Percentiles rank a stretch among this genome's conserved stretches.
Conservation (phyloP, 2,329 filamentous ascomycete genomes). For the Elsinoe arachidis region DNA sequence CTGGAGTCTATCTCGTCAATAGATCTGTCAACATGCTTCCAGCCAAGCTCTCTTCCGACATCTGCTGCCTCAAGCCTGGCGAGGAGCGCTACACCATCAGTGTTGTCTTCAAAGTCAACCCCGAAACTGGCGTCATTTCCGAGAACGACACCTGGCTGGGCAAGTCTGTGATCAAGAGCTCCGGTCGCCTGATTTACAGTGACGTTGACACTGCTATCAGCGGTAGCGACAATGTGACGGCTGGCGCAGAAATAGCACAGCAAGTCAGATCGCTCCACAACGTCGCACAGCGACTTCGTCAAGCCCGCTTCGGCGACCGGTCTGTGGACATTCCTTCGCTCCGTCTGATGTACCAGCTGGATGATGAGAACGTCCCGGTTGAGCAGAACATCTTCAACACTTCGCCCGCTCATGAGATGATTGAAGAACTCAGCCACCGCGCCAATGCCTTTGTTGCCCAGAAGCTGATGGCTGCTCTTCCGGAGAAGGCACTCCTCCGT, state of each 20-base stretch:
- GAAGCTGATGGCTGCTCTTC: slow-evolving; percentile 67
- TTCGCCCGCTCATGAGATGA: slow-evolving; percentile 78
- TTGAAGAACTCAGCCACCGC: slow-evolving; percentile 92
- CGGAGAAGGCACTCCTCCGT: slow-evolving; percentile 86
- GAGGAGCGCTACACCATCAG: slow-evolving; percentile 86
- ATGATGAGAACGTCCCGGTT: slow-evolving; percentile 96
- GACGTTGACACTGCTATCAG: slow-evolving; percentile 77
- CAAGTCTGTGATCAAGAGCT: slow-evolving; percentile 86
- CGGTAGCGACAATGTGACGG: slow-evolving; percentile 48
- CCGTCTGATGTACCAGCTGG: slow-evolving; percentile 82
- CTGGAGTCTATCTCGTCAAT: slow-evolving; percentile 89
- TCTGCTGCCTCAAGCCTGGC: slow-evolving; percentile 80
- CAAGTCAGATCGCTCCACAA: slow-evolving; percentile 73
- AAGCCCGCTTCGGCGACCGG: slow-evolving; percentile 67
- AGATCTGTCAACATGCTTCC: slow-evolving; percentile 82
- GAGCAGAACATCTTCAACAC: slow-evolving; percentile 95
- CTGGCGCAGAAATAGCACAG: slow-evolving; percentile 59
- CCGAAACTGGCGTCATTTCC: slow-evolving; percentile 64
- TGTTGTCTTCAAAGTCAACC: slow-evolving; percentile 85
- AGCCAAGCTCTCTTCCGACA: slow-evolving; percentile 70
- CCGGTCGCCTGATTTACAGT: slow-evolving; percentile 72
- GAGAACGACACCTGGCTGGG: slow-evolving; percentile 92
- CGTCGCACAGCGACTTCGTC: slow-evolving; percentile 82
- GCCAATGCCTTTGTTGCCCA: slow-evolving; percentile 84
- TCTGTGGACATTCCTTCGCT: slow-evolving; percentile 74